Evolutionary conservation across 257 asterid genomes (phyloP), one percentile per base, ranked within the genome.

Genomic region (Coffea canephora): DNA sequence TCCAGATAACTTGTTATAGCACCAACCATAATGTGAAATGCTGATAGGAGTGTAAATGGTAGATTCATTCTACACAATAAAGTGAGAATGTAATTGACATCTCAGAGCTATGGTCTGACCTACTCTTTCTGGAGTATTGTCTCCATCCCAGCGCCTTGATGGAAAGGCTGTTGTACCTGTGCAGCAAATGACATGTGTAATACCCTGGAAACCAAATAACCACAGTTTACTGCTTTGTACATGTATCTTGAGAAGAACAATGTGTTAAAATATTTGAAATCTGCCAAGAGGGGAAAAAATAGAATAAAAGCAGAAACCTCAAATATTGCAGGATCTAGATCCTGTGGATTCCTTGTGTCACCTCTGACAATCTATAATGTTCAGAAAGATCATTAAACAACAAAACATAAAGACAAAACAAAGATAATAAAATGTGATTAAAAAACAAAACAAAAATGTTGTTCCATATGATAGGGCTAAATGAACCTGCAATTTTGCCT

Each of bases 141-240:
- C 97, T 77, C 99, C 99, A 87, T 91, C 95, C 99, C 99, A 95
- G 80, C 99, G 89, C 89, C 86, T 88, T 75, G 99, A 91, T 0
- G 99, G 99, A 83, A 95, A 95, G 76, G 99, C 99, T 5, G 99
- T 95, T 27, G 99, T 95, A 57, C 99, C 99, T 0, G 97, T 93
- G 89, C 97, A 91, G 91, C 98, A 93, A 72, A 95, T 93, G 61
- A 91, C 98, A 84, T 95, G 98, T 49, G 97, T 95, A 73, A 95
- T 90, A 34, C 93, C 94, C 99, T 95, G 79, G 45, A 84, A 76
- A 76, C 74, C 74, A 76, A 77, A 79, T 66, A 27, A 25, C 52
- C 27, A 8, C 71, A 73, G 74, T 23, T 77, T 65, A 76, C 34
- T 70, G 75, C 68, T 74, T 73, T 69, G 57, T 50, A 11, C 19